Conservation (phyloP, 371 early-diverging fungal species). For the Mortierella sp. region DNA sequence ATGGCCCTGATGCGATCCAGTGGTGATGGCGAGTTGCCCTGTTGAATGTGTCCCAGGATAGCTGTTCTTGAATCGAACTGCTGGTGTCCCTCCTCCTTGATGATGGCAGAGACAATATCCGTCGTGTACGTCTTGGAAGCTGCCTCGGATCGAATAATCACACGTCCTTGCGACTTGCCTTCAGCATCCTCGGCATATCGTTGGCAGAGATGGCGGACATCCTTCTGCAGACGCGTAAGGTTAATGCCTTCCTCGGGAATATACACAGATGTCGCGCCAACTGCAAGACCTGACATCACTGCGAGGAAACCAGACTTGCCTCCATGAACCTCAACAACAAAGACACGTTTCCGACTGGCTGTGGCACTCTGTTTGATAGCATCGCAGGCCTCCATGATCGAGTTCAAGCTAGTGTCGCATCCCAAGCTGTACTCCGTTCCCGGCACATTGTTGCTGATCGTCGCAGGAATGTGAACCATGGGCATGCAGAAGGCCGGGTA, state of each 20-base stretch:
- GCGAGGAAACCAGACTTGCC: conserved; percentile 97
- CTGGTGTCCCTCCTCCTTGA: conserved; percentile 94
- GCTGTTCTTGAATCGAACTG: conserved; percentile 94
- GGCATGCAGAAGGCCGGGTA: conserved; percentile 95
- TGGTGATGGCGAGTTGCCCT: conserved; percentile 96
- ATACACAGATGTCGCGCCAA: conserved; percentile 94
- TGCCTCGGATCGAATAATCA: conserved; percentile 69
- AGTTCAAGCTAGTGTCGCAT: conserved; percentile 97
- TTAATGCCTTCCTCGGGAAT: conserved; percentile 95
- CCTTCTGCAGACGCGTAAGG: conserved; percentile 82
- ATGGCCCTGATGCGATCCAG: conserved; percentile 96
- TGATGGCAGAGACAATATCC: conserved; percentile 87
- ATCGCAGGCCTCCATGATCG: conserved; percentile 95
- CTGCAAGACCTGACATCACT: conserved; percentile 89
- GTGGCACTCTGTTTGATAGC: conserved; percentile 93
- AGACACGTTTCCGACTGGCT: conserved; percentile 92
- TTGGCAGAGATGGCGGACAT: conserved; percentile 82
- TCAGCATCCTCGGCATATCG: conserved; percentile 81
- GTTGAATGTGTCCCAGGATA: conserved; percentile 97
- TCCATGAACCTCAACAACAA: conserved; percentile 98
- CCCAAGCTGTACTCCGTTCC: conserved; percentile 98
- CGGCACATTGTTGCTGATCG: conserved; percentile 98
- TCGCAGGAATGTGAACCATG: conserved; percentile 95
- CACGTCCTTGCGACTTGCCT: conserved; percentile 57
- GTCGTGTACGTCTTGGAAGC: conserved; percentile 91